Evolutionary conservation across 2,329 filamentous ascomycete species (phyloP), one percentile per base, ranked within the genome.

Genomic region (Stagonosporopsis rhizophila): DNA sequence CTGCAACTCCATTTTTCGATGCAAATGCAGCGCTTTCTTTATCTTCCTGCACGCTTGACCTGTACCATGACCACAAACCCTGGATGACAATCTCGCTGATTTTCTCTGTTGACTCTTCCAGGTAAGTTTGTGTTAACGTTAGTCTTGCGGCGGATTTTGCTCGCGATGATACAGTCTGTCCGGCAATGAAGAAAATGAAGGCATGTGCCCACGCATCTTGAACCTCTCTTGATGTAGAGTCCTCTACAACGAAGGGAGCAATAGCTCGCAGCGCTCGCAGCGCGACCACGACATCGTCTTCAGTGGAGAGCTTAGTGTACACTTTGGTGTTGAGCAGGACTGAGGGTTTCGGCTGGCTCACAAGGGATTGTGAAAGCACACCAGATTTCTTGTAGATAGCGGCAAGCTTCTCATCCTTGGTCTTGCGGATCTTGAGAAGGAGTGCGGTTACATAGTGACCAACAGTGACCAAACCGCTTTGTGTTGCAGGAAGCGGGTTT

Each of bases 271-370:
- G 79, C 27, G 92, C 89, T 61, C 87, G 85, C 38, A 88, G 80
- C 47, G 91, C 83, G 91, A 95, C 97, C 50, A 80, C 81, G 19
- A 92, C 80, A 67, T 99, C 95, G 49, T 93, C 90, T 52, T 89
- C 87, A 0, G 82, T 78, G 2, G 83, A 82, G 22, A 96, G 70
- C 71, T 96, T 97, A 34, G 88, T 87, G 76, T 95, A 98, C 5
- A 96, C 86, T 59, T 90, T 89, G 30, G 89, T 84, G 68, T 91
- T 96, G 6, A 98, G 82, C 19, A 98, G 80, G 73, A 96, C 95
- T 0, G 94, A 96, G 14, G 90, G 88, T 73, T 96, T 96, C 0
- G 91, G 87, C n/a, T 88, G 87, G 34, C 87, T 75, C 2, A 83
- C 82, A 57, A 96, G 81, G 11, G 86, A 86, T 65, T 91, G 87